Evolutionary conservation across 768 basidiomycete genomes (phyloP).

Genomic region (Rhodotorula taiwanensis): DNA sequence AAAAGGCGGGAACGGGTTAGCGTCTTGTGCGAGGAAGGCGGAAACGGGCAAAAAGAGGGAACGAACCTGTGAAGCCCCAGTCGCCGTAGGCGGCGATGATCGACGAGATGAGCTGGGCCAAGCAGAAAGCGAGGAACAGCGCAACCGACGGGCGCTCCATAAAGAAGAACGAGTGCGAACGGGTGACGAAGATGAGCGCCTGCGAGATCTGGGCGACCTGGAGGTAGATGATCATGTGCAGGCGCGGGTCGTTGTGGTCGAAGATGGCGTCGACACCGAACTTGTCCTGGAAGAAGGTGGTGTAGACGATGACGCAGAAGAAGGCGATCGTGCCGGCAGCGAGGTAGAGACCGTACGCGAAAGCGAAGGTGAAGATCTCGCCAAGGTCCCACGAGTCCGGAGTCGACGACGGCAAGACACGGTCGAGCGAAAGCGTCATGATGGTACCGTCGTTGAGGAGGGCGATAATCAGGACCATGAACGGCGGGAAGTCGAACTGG

Average conservation of each 20-base stretch:
- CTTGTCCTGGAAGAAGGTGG: conserved; percentile 45
- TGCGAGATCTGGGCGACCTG: conserved; percentile 98
- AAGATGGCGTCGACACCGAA: conserved; percentile 63
- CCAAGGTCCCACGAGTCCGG: conserved; percentile 94
- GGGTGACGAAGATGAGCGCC: conserved; percentile 57
- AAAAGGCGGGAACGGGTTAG: too few relatives aligned
- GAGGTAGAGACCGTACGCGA: conserved; percentile 91
- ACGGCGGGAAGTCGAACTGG: conserved; percentile 97
- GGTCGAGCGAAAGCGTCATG: conserved; percentile 88
- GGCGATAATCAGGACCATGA: conserved; percentile 98
- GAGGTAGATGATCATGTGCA: conserved; percentile 77
- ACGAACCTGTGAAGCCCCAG: conserved; percentile 99
- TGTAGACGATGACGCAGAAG: conserved; percentile 65
- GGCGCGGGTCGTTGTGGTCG: conserved; percentile 40
- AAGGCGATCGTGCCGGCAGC: conserved; percentile 62
- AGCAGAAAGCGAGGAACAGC: conserved; percentile 78
- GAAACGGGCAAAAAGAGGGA: too few relatives aligned
- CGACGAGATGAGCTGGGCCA: conserved; percentile 88
- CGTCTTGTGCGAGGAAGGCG: too few relatives aligned
- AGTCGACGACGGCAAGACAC: conserved; percentile 83
- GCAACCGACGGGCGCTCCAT: conserved; percentile 89
- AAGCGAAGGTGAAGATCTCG: conserved; percentile 91
- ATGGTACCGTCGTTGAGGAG: conserved; percentile 97
- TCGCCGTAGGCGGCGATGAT: conserved; percentile 90
- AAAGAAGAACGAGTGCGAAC: conserved; percentile 70